Percentiles rank a stretch among this genome's conserved stretches.
These are phyloP conservation scores for Pseudocercospora cruenta DNA, from an alignment of 2,329 filamentous ascomycete genomes.

Conservation along the genomic window DNA sequence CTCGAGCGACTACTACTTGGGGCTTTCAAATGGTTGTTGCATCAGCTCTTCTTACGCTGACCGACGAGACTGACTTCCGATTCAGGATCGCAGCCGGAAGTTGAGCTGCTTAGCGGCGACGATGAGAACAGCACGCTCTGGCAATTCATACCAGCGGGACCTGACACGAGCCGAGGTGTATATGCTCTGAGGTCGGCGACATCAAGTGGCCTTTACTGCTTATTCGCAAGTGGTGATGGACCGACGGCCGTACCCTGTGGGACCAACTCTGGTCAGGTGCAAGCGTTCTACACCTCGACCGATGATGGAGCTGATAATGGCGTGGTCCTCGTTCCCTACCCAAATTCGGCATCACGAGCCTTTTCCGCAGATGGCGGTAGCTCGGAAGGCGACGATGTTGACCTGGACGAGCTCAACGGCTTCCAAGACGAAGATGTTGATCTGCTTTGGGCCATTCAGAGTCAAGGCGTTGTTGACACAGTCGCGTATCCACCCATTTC, in stretches of 20 bases:
- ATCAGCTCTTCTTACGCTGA: not conserved
- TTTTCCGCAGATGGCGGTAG: conserved; percentile 5
- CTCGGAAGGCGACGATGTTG: conserved; percentile 11
- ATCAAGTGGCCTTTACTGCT: conserved; percentile 12
- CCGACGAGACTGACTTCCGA: not conserved
- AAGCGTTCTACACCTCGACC: conserved; percentile 10
- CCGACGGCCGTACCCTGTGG: conserved; percentile 9
- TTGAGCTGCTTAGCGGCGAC: conserved; percentile 12
- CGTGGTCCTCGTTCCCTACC: conserved; percentile 12
- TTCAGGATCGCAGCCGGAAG: not conserved
- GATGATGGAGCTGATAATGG: conserved; percentile 4
- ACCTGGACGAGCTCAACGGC: conserved; percentile 1
- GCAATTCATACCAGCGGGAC: conserved; percentile 16
- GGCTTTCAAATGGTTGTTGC: conserved; percentile 8
- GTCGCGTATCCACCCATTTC: conserved; percentile 10
- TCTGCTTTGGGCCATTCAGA: conserved; percentile 14
- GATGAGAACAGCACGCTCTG: conserved; percentile 10
- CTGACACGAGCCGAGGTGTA: conserved; percentile 14
- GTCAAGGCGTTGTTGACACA: conserved; percentile 5
- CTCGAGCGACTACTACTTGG: conserved; percentile 19
- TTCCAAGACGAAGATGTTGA: conserved; percentile 7
- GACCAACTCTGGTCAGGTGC: conserved; percentile 12
- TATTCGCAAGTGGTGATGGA: conserved; percentile 8
- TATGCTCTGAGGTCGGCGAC: conserved; percentile 15
- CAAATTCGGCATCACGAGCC: conserved; percentile 3